These are phyloP conservation scores for Penicillium subrubescens DNA, from an alignment of 495 filamentous ascomycete species.

Conservation along the genomic window DNA sequence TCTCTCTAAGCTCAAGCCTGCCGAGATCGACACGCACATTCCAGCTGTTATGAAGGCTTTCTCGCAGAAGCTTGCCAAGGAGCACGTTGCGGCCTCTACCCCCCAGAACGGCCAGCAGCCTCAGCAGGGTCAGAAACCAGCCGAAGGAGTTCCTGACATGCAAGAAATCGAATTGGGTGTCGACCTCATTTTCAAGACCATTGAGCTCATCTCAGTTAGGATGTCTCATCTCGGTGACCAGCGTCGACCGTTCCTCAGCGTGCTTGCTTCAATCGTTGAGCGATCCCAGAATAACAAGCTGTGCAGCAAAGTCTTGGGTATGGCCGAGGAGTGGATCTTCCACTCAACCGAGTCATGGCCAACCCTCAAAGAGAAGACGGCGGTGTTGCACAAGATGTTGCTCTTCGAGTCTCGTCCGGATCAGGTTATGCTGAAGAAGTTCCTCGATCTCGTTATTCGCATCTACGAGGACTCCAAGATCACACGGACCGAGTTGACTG, in stretches of 20 bases:
- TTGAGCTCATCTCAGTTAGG: slow-evolving; percentile 85
- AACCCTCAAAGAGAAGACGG: slow-evolving; percentile 96
- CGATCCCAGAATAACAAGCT: slow-evolving; percentile 82
- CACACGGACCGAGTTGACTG: slow-evolving; percentile 90
- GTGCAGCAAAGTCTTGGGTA: slow-evolving; percentile 86
- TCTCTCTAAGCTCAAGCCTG: slow-evolving; percentile 77
- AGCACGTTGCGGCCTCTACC: slow-evolving; percentile 80
- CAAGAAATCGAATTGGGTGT: slow-evolving; percentile 85
- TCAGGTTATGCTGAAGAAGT: slow-evolving; percentile 81
- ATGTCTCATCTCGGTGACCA: slow-evolving; percentile 95
- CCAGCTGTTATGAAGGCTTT: slow-evolving; percentile 88
- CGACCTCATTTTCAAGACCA: slow-evolving; percentile 86
- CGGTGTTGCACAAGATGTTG: slow-evolving; percentile 95
- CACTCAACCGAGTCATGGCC: slow-evolving; percentile 89
- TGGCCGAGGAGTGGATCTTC: slow-evolving; percentile 97
- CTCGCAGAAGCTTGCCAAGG: slow-evolving; percentile 87
- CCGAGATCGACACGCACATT: slow-evolving; percentile 87
- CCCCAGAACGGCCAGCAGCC: slow-evolving; percentile 43
- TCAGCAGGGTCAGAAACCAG: slow-evolving; percentile 45
- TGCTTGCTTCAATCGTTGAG: slow-evolving; percentile 91
- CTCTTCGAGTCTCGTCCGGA: slow-evolving; percentile 85
- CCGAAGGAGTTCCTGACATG: slow-evolving; percentile 63
- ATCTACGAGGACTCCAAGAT: slow-evolving; percentile 98
- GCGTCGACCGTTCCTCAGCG: slow-evolving; percentile 88
- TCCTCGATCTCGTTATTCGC: slow-evolving; percentile 91